Percentiles rank a stretch among this genome's conserved stretches.
phyloP scores from a whole-genome alignment of 306 rosid genomes.

The Potentilla sterilis region DNA sequence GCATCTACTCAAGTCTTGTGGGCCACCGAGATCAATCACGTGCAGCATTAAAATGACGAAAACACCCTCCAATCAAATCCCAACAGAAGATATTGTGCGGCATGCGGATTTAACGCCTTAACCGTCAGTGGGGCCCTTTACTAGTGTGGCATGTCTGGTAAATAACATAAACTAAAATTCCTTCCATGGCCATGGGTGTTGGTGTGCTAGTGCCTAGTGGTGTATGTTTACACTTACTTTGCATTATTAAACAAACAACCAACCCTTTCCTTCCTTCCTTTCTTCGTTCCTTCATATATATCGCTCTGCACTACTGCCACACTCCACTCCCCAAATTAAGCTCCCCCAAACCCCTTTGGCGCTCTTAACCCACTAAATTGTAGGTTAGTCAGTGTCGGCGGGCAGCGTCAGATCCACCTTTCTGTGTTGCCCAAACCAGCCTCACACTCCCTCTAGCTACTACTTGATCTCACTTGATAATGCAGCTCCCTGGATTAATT shows the following conservation, averaged over 20 bases:
- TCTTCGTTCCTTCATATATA: too few species aligned
- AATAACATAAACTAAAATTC: constrained; percentile 17
- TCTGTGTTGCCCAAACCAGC: too few species aligned
- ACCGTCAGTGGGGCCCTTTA: constrained; percentile 48
- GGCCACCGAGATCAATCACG: neutral
- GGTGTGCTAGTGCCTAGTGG: too few species aligned
- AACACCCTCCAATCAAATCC: constrained; percentile 19
- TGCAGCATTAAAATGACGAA: constrained; percentile 23
- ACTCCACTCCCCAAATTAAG: neutral
- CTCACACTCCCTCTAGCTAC: too few species aligned
- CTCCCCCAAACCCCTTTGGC: neutral
- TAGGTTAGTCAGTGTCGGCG: neutral
- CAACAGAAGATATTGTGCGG: too few species aligned
- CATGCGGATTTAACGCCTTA: constrained; percentile 54
- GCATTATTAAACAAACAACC: too few species aligned
- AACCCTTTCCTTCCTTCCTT: too few species aligned
- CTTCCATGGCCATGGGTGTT: too few species aligned
- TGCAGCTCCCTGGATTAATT: constrained; percentile 36
- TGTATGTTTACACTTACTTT: too few species aligned
- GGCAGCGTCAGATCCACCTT: neutral
- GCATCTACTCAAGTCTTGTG: neutral
- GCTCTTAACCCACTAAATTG: neutral
- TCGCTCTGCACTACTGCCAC: too few species aligned
- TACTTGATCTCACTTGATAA: constrained; percentile 10
- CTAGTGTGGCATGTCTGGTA: constrained; percentile 30